Evolutionary conservation across 176 grass and related monocot species (phyloP).

Genomic region (Canna indica): DNA sequence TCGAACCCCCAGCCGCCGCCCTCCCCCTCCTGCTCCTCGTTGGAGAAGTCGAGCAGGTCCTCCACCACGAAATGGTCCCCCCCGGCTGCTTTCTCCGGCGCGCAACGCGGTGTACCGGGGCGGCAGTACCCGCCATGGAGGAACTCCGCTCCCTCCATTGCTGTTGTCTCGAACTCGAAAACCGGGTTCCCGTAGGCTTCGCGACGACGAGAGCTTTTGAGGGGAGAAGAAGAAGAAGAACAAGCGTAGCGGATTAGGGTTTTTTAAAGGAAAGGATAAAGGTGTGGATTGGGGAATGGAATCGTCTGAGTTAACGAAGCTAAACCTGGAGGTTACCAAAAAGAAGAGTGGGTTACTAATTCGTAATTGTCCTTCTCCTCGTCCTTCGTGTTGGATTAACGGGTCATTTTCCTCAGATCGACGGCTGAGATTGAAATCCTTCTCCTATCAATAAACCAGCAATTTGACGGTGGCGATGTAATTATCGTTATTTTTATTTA

Average conservation of each 20-base stretch:
- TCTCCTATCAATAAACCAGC: not conserved
- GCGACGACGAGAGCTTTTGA: not conserved
- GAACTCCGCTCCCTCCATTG: slow-evolving; percentile 29
- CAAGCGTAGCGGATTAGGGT: not conserved
- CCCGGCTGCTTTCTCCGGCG: slow-evolving; percentile 44
- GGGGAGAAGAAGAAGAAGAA: not conserved
- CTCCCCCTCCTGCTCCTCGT: slow-evolving; percentile 47
- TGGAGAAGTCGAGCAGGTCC: slow-evolving; percentile 66
- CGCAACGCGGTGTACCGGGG: slow-evolving; percentile 5
- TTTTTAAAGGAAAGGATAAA: not conserved
- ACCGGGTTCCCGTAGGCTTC: not conserved
- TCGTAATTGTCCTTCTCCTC: not conserved
- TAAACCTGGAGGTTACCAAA: not conserved
- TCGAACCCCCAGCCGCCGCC: slow-evolving; percentile 7
- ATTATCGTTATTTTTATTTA: not conserved
- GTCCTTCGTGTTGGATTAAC: not conserved
- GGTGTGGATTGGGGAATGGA: not conserved
- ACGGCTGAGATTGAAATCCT: not conserved
- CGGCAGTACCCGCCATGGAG: slow-evolving; percentile 11
- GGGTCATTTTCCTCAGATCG: not conserved
- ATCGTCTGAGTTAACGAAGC: not conserved
- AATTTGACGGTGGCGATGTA: not conserved
- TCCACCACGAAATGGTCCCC: slow-evolving; percentile 60
- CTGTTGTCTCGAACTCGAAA: not conserved
- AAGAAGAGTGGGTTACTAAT: not conserved